Base-by-base conservation (phyloP, 1,284 basidiomycete genomes). In the Inonotus obliquus region DNA sequence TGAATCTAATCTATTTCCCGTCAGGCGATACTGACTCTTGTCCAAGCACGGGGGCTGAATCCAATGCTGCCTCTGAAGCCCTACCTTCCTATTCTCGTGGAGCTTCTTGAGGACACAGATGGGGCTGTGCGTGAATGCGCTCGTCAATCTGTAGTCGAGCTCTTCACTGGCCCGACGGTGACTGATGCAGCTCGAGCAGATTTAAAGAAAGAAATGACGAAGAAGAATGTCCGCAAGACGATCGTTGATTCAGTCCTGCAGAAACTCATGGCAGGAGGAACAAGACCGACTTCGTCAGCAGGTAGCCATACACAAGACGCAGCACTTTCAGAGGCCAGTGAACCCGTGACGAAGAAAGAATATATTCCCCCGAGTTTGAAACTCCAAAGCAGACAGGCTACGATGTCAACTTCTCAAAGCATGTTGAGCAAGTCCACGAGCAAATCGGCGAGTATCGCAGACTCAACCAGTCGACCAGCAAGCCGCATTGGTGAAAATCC, bases 181-280 rank as follows among this genome's bases (percentile, higher is more conserved):
- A 87, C 89, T 0, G 86, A 96, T 67, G 87, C 86, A 7, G 96
- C 96, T 2, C 87, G 92, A 54, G 84, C 93, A 0, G 96, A 98
- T 71, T 79, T 99, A 58, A 98, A 98, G 78, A 95, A 92, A 71
- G 91, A 95, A 71, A 81, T 99, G 79, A 75, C 84, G 1, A 91
- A 89, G 72, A 90, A 91, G 72, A 83, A 82, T 54, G 91, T 96
- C 38, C 83, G 94, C 51, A 97, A 96, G 74, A 85, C 87, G 5
- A 95, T 96, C 44, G 83, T 87, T 14, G 90, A 92, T 65, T 78
- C 78, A 59, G 82, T 92, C 1, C 77, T 90, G 9, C 73, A 78
- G 58, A 86, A 85, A 69, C 77, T 92, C 17, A 76, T 91, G 66
- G 64, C 70, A 21, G 77, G 75, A 25, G 71, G 72, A 59, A 69